Conservation (phyloP, 140 eudicot species). For the Cichorium intybus region DNA sequence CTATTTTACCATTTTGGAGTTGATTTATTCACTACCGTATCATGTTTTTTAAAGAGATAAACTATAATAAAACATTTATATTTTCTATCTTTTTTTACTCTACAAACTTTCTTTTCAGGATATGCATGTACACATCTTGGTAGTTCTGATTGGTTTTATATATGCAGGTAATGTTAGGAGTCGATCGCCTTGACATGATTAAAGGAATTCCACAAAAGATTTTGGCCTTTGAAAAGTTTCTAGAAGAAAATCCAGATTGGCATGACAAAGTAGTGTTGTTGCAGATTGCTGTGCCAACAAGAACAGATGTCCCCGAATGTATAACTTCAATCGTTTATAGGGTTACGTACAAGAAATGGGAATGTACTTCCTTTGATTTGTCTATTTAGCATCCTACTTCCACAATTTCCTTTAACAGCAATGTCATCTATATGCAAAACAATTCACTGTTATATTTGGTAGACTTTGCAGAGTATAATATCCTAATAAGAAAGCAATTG, state of each 20-base stretch:
- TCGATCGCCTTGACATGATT: constrained; percentile 86
- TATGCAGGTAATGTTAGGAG: constrained; percentile 70
- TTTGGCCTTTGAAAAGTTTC: constrained; percentile 80
- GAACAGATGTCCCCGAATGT: constrained; percentile 87
- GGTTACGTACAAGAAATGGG: neutral
- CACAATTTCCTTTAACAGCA: no score
- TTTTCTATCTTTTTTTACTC: no score
- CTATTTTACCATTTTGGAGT: neutral
- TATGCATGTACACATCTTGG: no score
- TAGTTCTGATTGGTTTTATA: neutral
- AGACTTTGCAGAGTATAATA: neutral
- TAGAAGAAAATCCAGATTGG: constrained; percentile 83
- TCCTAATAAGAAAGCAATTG: no score
- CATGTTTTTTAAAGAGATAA: no score
- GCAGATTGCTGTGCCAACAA: constrained; percentile 86
- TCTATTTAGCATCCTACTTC: no score
- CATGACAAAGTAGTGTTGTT: constrained; percentile 73
- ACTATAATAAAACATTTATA: no score
- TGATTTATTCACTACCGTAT: neutral
- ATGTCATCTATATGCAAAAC: no score
- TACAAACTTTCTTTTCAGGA: no score
- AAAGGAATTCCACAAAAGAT: constrained; percentile 92
- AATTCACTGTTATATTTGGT: no score
- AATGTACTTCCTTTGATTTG: neutral
- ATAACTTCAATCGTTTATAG: constrained; percentile 18